Conservation (phyloP, 1,284 basidiomycete genomes). For the Porogramme epimiltina region DNA sequence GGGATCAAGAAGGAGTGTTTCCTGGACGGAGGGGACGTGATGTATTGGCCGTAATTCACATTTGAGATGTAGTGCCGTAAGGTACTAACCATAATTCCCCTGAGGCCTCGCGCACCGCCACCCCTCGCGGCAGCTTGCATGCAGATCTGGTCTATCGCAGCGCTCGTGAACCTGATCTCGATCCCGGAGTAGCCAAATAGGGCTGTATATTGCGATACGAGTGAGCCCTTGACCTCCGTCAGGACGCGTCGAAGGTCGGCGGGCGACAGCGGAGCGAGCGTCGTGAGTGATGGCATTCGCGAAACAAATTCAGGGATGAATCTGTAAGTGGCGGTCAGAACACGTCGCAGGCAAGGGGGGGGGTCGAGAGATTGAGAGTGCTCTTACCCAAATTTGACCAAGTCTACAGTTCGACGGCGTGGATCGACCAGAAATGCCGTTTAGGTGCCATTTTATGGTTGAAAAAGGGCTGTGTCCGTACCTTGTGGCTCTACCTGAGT, state of each 20-base stretch:
- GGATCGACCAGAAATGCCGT: no score
- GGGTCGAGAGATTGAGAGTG: neutral
- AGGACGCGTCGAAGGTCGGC: conserved; percentile 87
- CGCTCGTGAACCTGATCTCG: conserved; percentile 80
- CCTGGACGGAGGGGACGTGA: conserved; percentile 43
- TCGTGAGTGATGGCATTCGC: conserved; percentile 85
- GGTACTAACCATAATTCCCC: conserved; percentile 81
- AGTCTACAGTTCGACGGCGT: conserved; percentile 52
- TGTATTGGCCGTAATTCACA: no score
- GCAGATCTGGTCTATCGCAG: conserved; percentile 78
- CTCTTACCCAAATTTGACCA: conserved; percentile 80
- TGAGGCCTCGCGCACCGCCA: conserved; percentile 87
- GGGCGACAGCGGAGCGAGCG: conserved; percentile 72
- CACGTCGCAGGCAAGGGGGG: neutral
- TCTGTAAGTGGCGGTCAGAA: conserved; percentile 35
- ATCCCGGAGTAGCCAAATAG: conserved; percentile 82
- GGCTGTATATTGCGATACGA: conserved; percentile 87
- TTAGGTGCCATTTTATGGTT: no score
- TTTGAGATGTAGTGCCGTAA: no score
- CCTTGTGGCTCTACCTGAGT: conserved; percentile 72
- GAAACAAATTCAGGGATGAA: conserved; percentile 96
- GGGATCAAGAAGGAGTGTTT: conserved; percentile 76
- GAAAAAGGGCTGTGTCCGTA: no score
- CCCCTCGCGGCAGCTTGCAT: conserved; percentile 76
- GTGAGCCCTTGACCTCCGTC: conserved; percentile 88